Base-by-base conservation (phyloP, 805 yeast genomes). In the Ogataea minuta region DNA sequence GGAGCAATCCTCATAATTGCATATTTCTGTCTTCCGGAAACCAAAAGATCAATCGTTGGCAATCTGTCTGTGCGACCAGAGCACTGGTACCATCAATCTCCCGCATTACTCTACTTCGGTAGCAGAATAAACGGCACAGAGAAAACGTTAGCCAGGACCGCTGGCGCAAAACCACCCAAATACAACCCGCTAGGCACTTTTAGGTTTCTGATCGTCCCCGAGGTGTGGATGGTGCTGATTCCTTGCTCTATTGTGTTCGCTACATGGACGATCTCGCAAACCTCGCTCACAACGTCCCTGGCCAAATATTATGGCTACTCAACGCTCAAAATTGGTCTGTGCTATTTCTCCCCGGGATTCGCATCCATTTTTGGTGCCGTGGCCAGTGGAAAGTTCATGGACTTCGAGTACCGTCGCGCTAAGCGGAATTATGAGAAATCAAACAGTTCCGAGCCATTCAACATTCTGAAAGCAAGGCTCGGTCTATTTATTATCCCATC, bases 291-390 rank as follows among this genome's bases (percentile, higher is more conserved):
- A 0, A 73, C 83, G 0, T 64, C 68, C 9, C 59, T 87, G 23
- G 65, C 74, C 23, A 57, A 59, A 7, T 46, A 63, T 4, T 85
- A 86, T 48, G 60, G 68, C 21, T 73, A 77, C 44, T 48, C 71
- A 1, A 72, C 79, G 1, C 62, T 76, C 31, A 68, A 76, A 32
- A 76, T 85, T 27, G 95, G 95, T 3, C 60, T 78, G 12, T 77
- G 87, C 39, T 88, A 79, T 52, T 66, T 88, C 28, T 84, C 95
- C 3, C 78, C 82, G 14, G 96, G 96, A 11, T 49, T 76, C 0
- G 83, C 82, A 9, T 76, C 86, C 4, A 57, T 84, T 10, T 26
- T 68, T 0, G 87, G 91, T 16, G 75, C 90, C 0, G 44, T 86
- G 0, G 24, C 56, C 0, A 61, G 79, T 3, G 95, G 95, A 1